Evolutionary conservation across 768 basidiomycete species (phyloP).

Genomic region (Lentinus tigrinus): DNA sequence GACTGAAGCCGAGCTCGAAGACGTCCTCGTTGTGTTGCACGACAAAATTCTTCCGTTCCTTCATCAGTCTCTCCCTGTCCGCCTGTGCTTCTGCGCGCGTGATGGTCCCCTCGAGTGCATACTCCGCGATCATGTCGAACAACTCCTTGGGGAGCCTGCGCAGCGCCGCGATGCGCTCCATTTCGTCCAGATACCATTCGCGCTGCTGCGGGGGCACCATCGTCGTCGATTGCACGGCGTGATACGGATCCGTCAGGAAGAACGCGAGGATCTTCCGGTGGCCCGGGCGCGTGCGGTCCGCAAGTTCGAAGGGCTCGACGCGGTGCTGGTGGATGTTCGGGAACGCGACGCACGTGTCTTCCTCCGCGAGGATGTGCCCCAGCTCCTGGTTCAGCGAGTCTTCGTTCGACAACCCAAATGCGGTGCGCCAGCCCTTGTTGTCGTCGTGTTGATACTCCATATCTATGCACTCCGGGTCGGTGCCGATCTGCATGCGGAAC

Average conservation of each 20-base stretch:
- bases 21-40: not conserved
- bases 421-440: not conserved
- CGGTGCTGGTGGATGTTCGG: conserved; percentile 39
- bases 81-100: conserved; percentile 5
- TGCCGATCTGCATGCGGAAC: conserved; percentile 27
- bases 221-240: conserved; percentile 29
- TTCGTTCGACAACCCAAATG: not conserved
- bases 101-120: not conserved
- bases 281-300: conserved; percentile 32
- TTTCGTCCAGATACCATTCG: conserved; percentile 20
- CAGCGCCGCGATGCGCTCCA: not conserved
- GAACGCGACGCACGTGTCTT: conserved; percentile 32
- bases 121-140: conserved; percentile 11
- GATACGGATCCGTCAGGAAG: conserved; percentile 36
- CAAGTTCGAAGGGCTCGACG: conserved; percentile 35
- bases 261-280: conserved; percentile 38
- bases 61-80: conserved; percentile 18
- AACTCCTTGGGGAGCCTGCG: conserved; percentile 18
- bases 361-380: conserved; percentile 28
- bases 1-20: conserved; percentile 13
- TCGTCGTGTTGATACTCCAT: not conserved
- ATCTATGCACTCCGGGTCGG: not conserved
- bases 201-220: conserved; percentile 32
- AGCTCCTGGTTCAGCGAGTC: conserved; percentile 19
- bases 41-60: conserved; percentile 18